These are phyloP conservation scores for Nitzschia sp. DNA, from an alignment of 108 stramenopile genomes.

Conservation along the genomic window DNA sequence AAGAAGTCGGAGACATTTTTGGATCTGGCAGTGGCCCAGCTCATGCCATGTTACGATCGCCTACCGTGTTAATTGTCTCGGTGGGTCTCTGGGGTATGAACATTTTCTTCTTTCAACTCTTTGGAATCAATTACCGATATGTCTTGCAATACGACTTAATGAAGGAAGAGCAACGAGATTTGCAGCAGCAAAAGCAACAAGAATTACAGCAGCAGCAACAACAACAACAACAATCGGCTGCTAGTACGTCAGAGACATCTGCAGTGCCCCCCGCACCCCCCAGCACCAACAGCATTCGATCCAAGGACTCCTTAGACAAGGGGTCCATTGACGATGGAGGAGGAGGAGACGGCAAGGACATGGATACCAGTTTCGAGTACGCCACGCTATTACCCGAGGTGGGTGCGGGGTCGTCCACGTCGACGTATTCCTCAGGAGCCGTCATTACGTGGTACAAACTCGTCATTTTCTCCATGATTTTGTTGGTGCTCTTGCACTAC, in stretches of 20 bases:
- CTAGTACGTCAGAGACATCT: background rate
- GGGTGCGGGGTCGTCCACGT: background rate
- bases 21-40: slow-evolving; percentile 75
- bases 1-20: slow-evolving; percentile 88
- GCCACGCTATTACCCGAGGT: no score
- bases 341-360: background rate
- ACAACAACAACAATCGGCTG: background rate
- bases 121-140: slow-evolving; percentile 77
- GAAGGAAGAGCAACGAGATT: slow-evolving; percentile 42
- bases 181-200: slow-evolving; percentile 2
- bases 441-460: slow-evolving; percentile 61
- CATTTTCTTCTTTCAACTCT: slow-evolving; percentile 75
- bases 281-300: background rate
- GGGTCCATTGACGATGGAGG: background rate
- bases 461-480: slow-evolving; percentile 53
- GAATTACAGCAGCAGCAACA: slow-evolving; percentile 1
- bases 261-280: background rate
- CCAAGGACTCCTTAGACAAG: background rate
- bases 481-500: slow-evolving; percentile 60
- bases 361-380: background rate
- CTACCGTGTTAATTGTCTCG: slow-evolving; percentile 79
- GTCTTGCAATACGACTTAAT: slow-evolving; percentile 73
- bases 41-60: slow-evolving; percentile 80
- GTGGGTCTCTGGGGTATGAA: slow-evolving; percentile 91
- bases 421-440: background rate